phyloP scores from a whole-genome alignment of 1,284 basidiomycete genomes.

The Sanghuangporus sanghuang region DNA sequence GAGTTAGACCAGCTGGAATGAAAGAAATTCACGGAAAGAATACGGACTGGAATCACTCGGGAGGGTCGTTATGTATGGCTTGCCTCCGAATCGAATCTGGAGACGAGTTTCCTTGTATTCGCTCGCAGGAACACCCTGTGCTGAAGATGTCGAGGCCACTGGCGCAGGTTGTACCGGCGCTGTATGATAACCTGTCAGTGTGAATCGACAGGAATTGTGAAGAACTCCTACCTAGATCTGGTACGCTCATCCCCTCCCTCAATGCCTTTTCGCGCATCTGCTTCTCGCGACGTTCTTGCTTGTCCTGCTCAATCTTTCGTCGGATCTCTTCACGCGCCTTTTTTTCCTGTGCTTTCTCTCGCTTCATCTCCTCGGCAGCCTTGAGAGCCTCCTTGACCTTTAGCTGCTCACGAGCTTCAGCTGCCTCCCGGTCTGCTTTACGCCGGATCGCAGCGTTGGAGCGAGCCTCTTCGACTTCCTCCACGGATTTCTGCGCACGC shows the following conservation, averaged over 20 bases:
- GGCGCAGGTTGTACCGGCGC: constrained; percentile 17
- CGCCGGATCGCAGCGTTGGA: constrained; percentile 79
- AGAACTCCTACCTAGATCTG: constrained; percentile 25
- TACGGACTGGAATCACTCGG: constrained; percentile 73
- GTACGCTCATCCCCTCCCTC: constrained; percentile 54
- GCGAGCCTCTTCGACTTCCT: constrained; percentile 67
- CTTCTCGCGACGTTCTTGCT: constrained; percentile 82
- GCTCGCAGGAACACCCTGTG: constrained; percentile 61
- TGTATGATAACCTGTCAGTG: constrained; percentile 18
- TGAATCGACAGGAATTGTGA: background rate
- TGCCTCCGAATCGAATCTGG: constrained; percentile 81
- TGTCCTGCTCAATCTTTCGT: constrained; percentile 92
- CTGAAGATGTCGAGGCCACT: constrained; percentile 33
- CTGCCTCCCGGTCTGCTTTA: constrained; percentile 81
- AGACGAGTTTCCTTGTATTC: constrained; percentile 82
- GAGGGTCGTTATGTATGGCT: constrained; percentile 76
- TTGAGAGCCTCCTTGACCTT: constrained; percentile 75
- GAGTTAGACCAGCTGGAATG: background rate
- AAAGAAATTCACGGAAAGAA: background rate
- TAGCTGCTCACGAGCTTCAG: constrained; percentile 71
- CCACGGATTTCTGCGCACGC: constrained; percentile 59
- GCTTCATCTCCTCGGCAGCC: constrained; percentile 60
- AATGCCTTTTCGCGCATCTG: constrained; percentile 84
- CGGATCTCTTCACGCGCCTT: constrained; percentile 81
- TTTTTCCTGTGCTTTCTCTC: constrained; percentile 84